Conservation (phyloP, 2,329 filamentous ascomycete species). For the Hymenoscyphus occultus region DNA sequence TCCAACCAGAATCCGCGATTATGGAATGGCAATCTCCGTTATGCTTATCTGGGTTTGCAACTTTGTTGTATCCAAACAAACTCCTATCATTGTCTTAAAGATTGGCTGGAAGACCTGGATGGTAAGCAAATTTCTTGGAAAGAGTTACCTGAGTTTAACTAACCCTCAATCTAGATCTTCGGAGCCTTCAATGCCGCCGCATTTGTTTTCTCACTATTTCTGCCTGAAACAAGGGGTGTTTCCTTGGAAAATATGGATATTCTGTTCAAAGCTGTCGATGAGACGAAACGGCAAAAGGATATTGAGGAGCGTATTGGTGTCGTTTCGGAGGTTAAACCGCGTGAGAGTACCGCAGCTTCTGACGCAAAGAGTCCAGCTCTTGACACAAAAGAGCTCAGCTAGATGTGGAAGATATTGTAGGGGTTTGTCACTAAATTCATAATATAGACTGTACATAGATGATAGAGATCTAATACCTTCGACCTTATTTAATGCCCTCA, state of each 20-base stretch:
- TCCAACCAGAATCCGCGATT: conserved; percentile 40
- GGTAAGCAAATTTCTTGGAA: conserved; percentile 9
- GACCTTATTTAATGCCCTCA: background rate
- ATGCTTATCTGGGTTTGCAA: conserved; percentile 51
- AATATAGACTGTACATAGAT: background rate
- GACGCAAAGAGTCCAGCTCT: background rate
- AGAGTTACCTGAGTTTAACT: background rate
- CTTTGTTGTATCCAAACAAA: conserved; percentile 48
- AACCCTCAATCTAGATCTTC: conserved; percentile 14
- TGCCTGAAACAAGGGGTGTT: conserved; percentile 22
- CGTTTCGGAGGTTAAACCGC: background rate
- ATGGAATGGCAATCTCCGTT: conserved; percentile 47
- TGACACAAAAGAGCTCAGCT: background rate
- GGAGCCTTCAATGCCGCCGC: conserved; percentile 16
- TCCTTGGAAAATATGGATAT: conserved; percentile 23
- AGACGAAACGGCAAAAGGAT: conserved; percentile 11
- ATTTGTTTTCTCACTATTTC: conserved; percentile 43
- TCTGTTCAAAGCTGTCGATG: conserved; percentile 17
- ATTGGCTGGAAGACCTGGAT: conserved; percentile 40
- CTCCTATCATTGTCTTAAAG: conserved; percentile 48
- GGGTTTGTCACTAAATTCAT: background rate
- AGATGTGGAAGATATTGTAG: background rate
- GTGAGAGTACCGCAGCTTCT: background rate
- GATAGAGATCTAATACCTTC: background rate
- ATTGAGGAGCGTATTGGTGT: conserved; percentile 11